Evolutionary conservation across 2,329 filamentous ascomycete species (phyloP), one percentile per base, ranked within the genome.

Genomic region (Microdochium nivale): DNA sequence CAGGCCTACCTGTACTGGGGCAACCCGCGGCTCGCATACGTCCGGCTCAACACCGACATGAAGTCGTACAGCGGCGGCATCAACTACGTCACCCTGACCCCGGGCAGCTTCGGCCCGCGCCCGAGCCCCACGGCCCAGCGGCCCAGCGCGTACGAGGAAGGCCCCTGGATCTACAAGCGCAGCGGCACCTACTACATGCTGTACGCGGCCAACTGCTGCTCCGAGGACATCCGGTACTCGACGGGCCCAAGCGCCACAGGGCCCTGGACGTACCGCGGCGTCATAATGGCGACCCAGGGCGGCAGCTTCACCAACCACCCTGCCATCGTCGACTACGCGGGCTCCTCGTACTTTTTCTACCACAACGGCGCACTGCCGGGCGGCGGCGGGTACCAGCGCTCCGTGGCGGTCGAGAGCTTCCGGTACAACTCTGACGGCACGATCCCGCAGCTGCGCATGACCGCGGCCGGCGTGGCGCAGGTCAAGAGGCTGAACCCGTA

Each of bases 1-100:
- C 69, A 71, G 56, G 70, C 68, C 0, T 72, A 71, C 60, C 57
- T 73, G 52, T 72, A 70, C 60, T 71, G 68, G 59, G 69, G 69
- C 25, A 69, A 69, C 37, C 65, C 69, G 25, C 55, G 60, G 24
- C 59, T 69, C 35, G 66, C 58, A 54, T 71, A 71, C 50, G 67
- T 71, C 33, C 67, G 62, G 55, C 54, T 72, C 14, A 72, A 71
- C 57, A 54, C 58, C 10, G 69, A 72, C 58, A 72, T 72, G 70
- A 58, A 67, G 11, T 69, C 65, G 2, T 67, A 65, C 55, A 60
- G 57, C 40, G 64, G 63, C 37, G 48, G 53, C 43, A 10, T 59
- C 48, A 53, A 53, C n/a, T 49, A 59, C 48, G 53, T 63, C 2
- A 40, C 51, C 27, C 57, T 62, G 14, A 61, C 57, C 11, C 40